These are phyloP conservation scores for Phytopythium delawarense DNA, from an alignment of 352 stramenopile species.

Conservation along the genomic window DNA sequence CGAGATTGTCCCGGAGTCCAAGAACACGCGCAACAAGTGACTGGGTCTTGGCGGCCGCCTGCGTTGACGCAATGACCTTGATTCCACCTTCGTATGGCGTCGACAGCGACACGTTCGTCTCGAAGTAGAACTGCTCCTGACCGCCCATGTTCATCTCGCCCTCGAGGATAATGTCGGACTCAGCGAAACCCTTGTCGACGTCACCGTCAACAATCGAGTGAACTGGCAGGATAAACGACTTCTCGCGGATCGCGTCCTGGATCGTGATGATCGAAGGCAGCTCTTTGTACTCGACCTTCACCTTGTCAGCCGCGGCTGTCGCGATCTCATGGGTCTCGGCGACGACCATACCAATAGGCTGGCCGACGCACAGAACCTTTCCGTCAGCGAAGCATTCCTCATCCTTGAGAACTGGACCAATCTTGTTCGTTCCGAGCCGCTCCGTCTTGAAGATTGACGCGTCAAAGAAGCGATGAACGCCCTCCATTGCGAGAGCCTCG, in stretches of 20 bases:
- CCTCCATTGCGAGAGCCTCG: constrained; percentile 77
- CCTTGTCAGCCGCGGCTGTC: constrained; percentile 68
- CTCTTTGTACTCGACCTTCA: constrained; percentile 89
- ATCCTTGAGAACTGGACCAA: constrained; percentile 80
- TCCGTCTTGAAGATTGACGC: constrained; percentile 62
- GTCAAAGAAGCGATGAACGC: constrained; percentile 88
- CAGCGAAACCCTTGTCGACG: constrained; percentile 57
- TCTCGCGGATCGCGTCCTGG: constrained; percentile 91
- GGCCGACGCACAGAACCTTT: constrained; percentile 69
- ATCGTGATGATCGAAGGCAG: constrained; percentile 91
- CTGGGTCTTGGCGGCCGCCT: constrained; percentile 93
- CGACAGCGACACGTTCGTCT: constrained; percentile 86
- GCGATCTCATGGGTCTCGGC: constrained; percentile 80
- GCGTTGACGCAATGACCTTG: constrained; percentile 92
- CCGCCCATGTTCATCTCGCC: constrained; percentile 89
- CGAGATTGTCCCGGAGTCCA: constrained; percentile 85
- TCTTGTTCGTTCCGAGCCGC: constrained; percentile 66
- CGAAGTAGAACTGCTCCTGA: constrained; percentile 97
- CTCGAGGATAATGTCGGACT: constrained; percentile 74
- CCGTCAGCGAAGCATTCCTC: constrained; percentile 84
- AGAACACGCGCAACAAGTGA: constrained; percentile 87
- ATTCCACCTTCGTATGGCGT: constrained; percentile 86
- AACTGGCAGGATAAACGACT: constrained; percentile 86
- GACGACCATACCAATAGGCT: constrained; percentile 81
- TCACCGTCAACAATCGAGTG: constrained; percentile 87